These are phyloP conservation scores for Nevesoporus exiguus DNA, from an alignment of 768 basidiomycete genomes.

Conservation along the genomic window DNA sequence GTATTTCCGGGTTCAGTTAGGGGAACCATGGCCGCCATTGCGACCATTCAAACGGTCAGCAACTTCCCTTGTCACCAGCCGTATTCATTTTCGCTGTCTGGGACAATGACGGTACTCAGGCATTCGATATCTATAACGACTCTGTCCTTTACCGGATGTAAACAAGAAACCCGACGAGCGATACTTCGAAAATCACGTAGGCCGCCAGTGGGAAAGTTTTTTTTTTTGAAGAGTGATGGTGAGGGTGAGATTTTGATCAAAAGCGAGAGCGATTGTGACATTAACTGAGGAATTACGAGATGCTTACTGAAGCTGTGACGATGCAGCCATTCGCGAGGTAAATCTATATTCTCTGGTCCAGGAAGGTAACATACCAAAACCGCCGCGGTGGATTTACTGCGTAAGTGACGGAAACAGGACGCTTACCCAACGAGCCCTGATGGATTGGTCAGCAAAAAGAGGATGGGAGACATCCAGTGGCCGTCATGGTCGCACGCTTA, in stretches of 20 bases:
- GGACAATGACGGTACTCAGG: no score
- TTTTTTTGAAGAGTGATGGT: neutral
- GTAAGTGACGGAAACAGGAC: conserved; percentile 24
- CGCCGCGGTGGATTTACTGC: conserved; percentile 10
- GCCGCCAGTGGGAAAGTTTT: conserved; percentile 11
- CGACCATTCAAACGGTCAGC: no score
- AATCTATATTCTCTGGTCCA: conserved; percentile 11
- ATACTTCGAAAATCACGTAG: conserved; percentile 17
- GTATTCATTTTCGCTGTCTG: conserved; percentile 14
- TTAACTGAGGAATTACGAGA: conserved; percentile 25
- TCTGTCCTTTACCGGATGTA: conserved; percentile 4
- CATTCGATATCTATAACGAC: no score
- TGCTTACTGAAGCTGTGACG: neutral
- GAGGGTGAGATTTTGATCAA: neutral
- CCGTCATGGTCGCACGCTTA: neutral
- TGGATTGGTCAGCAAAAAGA: neutral
- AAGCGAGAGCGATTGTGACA: neutral
- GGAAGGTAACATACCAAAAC: conserved; percentile 1
- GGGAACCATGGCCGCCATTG: no score
- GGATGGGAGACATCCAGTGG: neutral
- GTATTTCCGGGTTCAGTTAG: no score
- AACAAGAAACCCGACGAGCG: conserved; percentile 19
- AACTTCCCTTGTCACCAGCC: no score
- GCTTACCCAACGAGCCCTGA: conserved; percentile 25
- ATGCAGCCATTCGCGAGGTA: conserved; percentile 5